A percentile compares a stretch with the other conserved stretches of the same genome.
Evolutionary conservation across 2,329 filamentous ascomycete species (phyloP).

Genomic region (Rutstroemia sydowiana): DNA sequence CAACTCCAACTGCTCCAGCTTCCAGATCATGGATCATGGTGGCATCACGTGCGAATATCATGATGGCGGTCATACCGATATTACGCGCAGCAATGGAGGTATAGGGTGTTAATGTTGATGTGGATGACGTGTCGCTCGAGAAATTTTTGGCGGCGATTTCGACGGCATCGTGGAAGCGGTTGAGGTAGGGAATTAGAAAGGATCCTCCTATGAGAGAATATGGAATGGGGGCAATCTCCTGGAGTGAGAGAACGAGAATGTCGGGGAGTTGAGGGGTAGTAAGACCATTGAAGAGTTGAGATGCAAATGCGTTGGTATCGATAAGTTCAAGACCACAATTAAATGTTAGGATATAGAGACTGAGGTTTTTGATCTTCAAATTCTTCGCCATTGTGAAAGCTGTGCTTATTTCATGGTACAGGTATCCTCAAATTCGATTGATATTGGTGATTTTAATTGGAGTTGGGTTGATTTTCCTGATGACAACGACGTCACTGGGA

Average conservation of each 20-base stretch:
- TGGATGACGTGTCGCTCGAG: conserved; percentile 21
- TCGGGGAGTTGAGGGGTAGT: conserved; percentile 50
- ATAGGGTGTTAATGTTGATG: conserved; percentile 38
- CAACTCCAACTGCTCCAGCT: conserved; percentile 77
- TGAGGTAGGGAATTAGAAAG: conserved; percentile 69
- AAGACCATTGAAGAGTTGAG: conserved; percentile 59
- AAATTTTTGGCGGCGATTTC: conserved; percentile 51
- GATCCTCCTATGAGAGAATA: conserved; percentile 81
- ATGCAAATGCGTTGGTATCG: conserved; percentile 61
- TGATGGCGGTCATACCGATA: conserved; percentile 81
- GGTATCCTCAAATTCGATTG: background rate
- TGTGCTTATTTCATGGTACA: background rate
- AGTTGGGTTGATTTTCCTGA: background rate
- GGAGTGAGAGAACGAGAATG: conserved; percentile 61
- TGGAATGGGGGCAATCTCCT: conserved; percentile 82
- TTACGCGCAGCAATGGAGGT: conserved; percentile 64
- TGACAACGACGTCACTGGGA: background rate
- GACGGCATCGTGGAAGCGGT: conserved; percentile 63
- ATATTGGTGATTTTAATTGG: background rate
- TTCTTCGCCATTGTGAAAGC: background rate
- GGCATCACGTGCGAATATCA: conserved; percentile 70
- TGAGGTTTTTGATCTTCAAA: conserved; percentile 34
- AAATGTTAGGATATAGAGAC: conserved; percentile 77
- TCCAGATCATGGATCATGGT: conserved; percentile 57
- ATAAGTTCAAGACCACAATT: conserved; percentile 75